Base-by-base conservation (phyloP, 768 basidiomycete genomes). In the Cyclocybe cylindracea region DNA sequence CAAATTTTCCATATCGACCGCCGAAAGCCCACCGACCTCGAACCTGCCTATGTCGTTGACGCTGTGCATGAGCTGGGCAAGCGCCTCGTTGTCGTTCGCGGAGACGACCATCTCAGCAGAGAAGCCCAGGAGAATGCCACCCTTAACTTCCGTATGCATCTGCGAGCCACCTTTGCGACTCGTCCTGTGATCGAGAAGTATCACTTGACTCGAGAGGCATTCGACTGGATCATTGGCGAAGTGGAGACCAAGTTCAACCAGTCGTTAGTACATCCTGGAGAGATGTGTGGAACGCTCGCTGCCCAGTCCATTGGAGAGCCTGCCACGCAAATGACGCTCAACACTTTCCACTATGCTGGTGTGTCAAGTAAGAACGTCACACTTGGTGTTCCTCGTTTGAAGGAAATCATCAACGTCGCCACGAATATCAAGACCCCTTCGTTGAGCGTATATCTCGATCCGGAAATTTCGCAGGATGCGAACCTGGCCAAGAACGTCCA, bases 351-450 rank as follows among this genome's bases (percentile, higher is more conserved):
- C 72, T 98, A 98, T 68, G 97, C 97, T 54, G 97, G 97, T 87
- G 97, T 99, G 19, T 96, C 97, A n/a, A 94, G 91, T 65, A 98
- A 98, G 75, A 98, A 97, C 72, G 97, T 99, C 44, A 99, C 97
- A 0, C 91, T 98, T 53, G 97, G 97, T 86, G 97, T 99, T 2
- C 97, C 97, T 2, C 95, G 97, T 70, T 70, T 99, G 57, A 98
- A 98, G 76, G 97, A 98, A 72, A 98, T 98, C 61, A 98, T 99
- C 75, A 99, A 99, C 64, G 95, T 98, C 53, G 97, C 97, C 0
- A 91, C 89, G 14, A 95, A 98, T 66, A 97, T 98, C 81, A 97
- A 98, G 74, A 99, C 97, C 0, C 97, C 97, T 0, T 96, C 94
- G 0, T 79, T 97, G n/a, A 88, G 86, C 19, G 93, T 99, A 39